Conservation (phyloP, 2,329 filamentous ascomycete species). For the Tolypocladium inflatum region DNA sequence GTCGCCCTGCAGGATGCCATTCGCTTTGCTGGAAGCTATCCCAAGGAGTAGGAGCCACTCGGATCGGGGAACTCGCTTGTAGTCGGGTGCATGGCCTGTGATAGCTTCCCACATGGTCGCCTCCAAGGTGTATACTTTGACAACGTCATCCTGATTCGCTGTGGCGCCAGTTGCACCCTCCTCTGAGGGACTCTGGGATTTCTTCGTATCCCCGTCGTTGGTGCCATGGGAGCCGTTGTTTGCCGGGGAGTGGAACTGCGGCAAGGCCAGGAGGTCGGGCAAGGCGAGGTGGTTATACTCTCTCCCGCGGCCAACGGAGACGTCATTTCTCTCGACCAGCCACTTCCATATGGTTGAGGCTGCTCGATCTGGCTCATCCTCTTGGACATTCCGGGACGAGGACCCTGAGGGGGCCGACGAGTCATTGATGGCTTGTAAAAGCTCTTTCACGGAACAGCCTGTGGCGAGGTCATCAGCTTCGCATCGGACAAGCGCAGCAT, state of each 20-base stretch:
- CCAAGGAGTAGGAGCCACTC: conserved; percentile 51
- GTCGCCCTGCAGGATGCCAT: conserved; percentile 52
- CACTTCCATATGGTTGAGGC: conserved; percentile 25
- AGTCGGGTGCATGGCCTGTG: conserved; percentile 49
- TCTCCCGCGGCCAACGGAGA: conserved; percentile 23
- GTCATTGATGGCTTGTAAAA: conserved; percentile 21
- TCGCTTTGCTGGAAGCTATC: conserved; percentile 42
- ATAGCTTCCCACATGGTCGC: conserved; percentile 50
- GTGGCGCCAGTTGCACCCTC: not conserved
- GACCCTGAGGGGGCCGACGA: conserved; percentile 10
- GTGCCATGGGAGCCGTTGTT: not conserved
- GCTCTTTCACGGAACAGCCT: conserved; percentile 22
- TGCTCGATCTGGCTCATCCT: conserved; percentile 13
- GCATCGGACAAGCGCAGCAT: not conserved
- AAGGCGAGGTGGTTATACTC: conserved; percentile 29
- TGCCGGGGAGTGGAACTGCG: conserved; percentile 1
- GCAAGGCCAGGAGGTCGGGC: conserved; percentile 16
- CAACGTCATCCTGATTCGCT: not conserved
- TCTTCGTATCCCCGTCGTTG: not conserved
- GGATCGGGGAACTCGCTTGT: conserved; percentile 46
- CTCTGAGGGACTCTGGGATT: not conserved
- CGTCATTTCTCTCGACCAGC: conserved; percentile 22
- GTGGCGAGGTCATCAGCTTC: conserved; percentile 4
- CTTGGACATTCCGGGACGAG: conserved; percentile 3
- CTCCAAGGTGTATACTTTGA: conserved; percentile 38